These are phyloP conservation scores for Termitomyces sp. DNA, from an alignment of 1,284 basidiomycete genomes.

Conservation along the genomic window DNA sequence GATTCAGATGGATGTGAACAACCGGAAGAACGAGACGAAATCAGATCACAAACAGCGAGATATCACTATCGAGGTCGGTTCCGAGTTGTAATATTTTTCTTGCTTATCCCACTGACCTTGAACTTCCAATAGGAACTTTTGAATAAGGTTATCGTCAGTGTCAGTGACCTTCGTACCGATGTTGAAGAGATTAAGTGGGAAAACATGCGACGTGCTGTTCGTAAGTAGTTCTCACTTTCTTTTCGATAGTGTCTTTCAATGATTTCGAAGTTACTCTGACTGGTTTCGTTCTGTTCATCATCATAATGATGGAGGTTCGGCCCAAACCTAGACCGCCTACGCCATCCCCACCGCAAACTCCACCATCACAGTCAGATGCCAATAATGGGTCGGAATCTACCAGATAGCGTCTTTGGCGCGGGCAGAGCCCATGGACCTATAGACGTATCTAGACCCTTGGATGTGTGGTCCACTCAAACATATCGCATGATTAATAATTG, in stretches of 20 bases:
- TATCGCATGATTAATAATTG: constrained; percentile 15
- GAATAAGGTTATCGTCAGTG: constrained; percentile 79
- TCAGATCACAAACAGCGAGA: constrained; percentile 85
- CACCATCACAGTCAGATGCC: constrained; percentile 20
- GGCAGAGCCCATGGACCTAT: constrained; percentile 1
- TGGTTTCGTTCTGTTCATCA: constrained; percentile 60
- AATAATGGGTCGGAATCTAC: constrained; percentile 23
- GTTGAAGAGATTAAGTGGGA: constrained; percentile 92
- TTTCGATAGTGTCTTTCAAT: background rate
- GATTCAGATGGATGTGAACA: constrained; percentile 95
- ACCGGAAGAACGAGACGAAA: constrained; percentile 89
- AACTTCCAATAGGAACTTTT: constrained; percentile 61
- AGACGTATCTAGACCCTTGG: constrained; percentile 4
- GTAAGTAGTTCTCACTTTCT: constrained; percentile 39
- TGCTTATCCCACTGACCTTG: background rate
- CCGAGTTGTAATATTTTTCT: background rate
- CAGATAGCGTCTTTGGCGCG: constrained; percentile 16
- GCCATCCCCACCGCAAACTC: constrained; percentile 17
- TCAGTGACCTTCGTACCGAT: constrained; percentile 83
- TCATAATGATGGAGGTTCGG: constrained; percentile 64
- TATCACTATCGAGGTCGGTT: constrained; percentile 78
- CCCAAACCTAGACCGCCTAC: constrained; percentile 34
- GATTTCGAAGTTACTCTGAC: constrained; percentile 48
- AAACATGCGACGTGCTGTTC: constrained; percentile 81
- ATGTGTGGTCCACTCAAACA: constrained; percentile 14